Evolutionary conservation across 352 stramenopile genomes (phyloP).

Genomic region (Pythium folliculosum): DNA sequence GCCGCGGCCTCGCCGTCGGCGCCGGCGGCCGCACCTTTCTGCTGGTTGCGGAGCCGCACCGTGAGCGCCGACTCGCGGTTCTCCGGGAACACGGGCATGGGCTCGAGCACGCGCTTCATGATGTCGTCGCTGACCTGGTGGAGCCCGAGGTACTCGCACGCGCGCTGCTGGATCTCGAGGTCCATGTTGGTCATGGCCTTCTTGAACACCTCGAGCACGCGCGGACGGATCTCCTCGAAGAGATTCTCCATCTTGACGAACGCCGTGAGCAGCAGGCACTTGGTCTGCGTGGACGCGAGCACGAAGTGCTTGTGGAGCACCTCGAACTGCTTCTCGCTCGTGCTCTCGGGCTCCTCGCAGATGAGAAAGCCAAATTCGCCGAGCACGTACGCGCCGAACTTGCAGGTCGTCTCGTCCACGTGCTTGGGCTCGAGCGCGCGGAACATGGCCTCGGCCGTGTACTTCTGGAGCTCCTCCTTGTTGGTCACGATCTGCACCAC

Average conservation of each 20-base stretch:
- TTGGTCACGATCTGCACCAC: conserved; percentile 99
- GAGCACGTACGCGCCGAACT: conserved; percentile 95
- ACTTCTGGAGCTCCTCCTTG: conserved; percentile 92
- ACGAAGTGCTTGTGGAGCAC: conserved; percentile 97
- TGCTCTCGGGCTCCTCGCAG: conserved; percentile 84
- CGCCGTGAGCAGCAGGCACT: conserved; percentile 94
- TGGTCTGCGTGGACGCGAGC: conserved; percentile 79
- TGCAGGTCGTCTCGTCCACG: conserved; percentile 95
- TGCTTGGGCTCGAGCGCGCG: conserved; percentile 91
- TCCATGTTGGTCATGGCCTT: conserved; percentile 94
- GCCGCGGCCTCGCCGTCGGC: conserved; percentile 30
- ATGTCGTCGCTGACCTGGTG: conserved; percentile 83
- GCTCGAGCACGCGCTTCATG: conserved; percentile 94
- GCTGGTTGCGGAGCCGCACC: conserved; percentile 69
- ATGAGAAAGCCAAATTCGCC: conserved; percentile 98
- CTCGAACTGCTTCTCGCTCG: conserved; percentile 93
- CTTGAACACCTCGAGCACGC: conserved; percentile 92
- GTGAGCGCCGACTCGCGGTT: conserved; percentile 74
- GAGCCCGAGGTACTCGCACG: conserved; percentile 95
- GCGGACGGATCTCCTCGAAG: conserved; percentile 82
- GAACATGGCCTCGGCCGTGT: conserved; percentile 74
- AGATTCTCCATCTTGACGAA: conserved; percentile 96
- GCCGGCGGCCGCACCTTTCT: conserved; percentile 40
- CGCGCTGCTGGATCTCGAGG: conserved; percentile 97
- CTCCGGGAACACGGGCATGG: conserved; percentile 98